Evolutionary conservation across 2,329 filamentous ascomycete species (phyloP), one percentile per base, ranked within the genome.

Genomic region (Cordyceps cicadae): DNA sequence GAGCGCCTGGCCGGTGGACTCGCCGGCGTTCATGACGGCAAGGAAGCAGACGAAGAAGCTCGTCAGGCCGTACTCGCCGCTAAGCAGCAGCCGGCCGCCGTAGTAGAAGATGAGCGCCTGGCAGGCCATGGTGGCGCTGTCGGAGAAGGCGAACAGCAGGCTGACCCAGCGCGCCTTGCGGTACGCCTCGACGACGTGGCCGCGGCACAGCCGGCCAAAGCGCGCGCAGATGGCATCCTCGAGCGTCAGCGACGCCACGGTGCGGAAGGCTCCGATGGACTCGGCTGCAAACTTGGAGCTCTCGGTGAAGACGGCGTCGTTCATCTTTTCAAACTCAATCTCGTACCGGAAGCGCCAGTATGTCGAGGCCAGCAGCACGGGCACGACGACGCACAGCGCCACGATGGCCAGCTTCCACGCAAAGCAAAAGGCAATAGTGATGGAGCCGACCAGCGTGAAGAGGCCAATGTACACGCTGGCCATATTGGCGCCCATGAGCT

Each of bases 361-460:
- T 0, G 77, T 77, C 0, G 78, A 75, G 5, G 70, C 59, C 3
- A 84, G 64, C 50, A 78, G 74, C 24, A 84, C 68, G 0, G 82
- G 82, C 59, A 82, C 71, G 6, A 81, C 80, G 9, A 88, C 83
- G 65, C 84, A 87, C 9, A 85, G 75, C 0, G 83, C 80, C 0
- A 92, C 85, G 0, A 91, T 74, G 0, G 86, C 84, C 9, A 93
- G 77, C 70, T 91, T 92, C 89, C 89, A 92, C 1, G 87, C 87
- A 69, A 87, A 90, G 4, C 80, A 76, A 66, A 90, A 91, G 1
- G 87, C 80, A 56, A 92, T 87, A 49, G 80, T 75, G 15, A 90
- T 72, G 8, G 82, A 84, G 0, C 87, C 88, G 9, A 84, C 66
- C 3, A 92, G 72, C 54, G 83, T 87, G 68, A 90, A 87, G 24